Conservation (phyloP, 2,329 filamentous ascomycete species). For the Trichoderma cornu-damae region DNA sequence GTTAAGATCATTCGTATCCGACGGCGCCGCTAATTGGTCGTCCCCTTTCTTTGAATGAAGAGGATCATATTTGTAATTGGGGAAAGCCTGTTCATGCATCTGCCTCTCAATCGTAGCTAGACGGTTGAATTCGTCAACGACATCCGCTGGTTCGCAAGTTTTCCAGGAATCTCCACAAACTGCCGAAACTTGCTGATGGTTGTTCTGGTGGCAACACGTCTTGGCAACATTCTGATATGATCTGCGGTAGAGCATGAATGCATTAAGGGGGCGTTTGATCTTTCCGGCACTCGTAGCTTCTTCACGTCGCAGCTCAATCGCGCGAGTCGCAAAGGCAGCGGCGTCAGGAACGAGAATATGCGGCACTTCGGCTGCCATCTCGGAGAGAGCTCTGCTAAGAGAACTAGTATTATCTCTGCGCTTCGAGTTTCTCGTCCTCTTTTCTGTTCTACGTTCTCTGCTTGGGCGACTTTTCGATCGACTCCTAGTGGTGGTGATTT, state of each 20-base stretch:
- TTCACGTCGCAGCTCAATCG: constrained; percentile 56
- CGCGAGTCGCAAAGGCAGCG: constrained; percentile 69
- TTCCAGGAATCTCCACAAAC: constrained; percentile 82
- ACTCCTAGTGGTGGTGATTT: neutral
- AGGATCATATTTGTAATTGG: constrained; percentile 90
- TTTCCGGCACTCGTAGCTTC: constrained; percentile 69
- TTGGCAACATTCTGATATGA: constrained; percentile 86
- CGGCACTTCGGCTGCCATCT: constrained; percentile 59
- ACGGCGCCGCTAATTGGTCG: neutral
- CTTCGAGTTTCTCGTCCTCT: constrained; percentile 30
- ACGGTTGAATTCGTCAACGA: constrained; percentile 70
- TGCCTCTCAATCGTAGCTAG: constrained; percentile 75
- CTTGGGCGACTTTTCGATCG: neutral
- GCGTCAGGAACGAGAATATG: constrained; percentile 70
- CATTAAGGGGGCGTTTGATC: constrained; percentile 91
- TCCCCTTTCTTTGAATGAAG: constrained; percentile 53
- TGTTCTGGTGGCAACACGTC: constrained; percentile 73
- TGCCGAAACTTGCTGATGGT: constrained; percentile 87
- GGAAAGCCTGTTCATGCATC: constrained; percentile 81
- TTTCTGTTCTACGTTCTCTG: constrained; percentile 23
- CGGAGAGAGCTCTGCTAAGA: constrained; percentile 56
- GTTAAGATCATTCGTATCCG: constrained; percentile 41
- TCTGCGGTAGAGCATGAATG: constrained; percentile 95
- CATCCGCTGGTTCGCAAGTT: constrained; percentile 64
- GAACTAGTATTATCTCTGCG: constrained; percentile 23